Conservation (phyloP, 768 basidiomycete genomes). For the Lactarius indigo region DNA sequence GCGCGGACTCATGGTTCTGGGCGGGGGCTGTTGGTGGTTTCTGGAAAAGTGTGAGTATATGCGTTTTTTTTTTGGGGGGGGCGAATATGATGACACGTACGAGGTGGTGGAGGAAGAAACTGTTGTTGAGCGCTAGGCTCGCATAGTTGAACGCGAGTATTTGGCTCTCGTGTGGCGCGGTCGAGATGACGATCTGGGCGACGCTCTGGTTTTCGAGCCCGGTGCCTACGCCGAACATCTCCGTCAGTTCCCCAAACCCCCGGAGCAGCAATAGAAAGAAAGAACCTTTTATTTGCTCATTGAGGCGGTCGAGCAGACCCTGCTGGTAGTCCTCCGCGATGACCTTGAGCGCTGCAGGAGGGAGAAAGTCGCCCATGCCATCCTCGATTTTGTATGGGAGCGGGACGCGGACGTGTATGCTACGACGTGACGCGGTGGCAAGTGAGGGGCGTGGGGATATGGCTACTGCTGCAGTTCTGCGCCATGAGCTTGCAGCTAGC, state of each 20-base stretch:
- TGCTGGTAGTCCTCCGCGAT: slow-evolving; percentile 83
- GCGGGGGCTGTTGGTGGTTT: slow-evolving; percentile 34
- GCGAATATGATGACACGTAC: slow-evolving; percentile 47
- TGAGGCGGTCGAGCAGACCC: slow-evolving; percentile 74
- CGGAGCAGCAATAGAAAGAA: background rate
- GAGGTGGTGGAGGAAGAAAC: slow-evolving; percentile 85
- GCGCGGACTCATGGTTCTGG: slow-evolving; percentile 32
- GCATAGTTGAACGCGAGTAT: slow-evolving; percentile 87
- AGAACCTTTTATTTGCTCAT: slow-evolving; percentile 69
- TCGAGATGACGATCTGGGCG: slow-evolving; percentile 67
- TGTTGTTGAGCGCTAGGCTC: slow-evolving; percentile 88
- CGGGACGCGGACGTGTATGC: slow-evolving; percentile 47
- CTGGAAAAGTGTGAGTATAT: slow-evolving; percentile 22
- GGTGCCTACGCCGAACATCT: slow-evolving; percentile 41
- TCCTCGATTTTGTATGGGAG: slow-evolving; percentile 66
- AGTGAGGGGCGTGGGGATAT: background rate
- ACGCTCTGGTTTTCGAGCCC: slow-evolving; percentile 54
- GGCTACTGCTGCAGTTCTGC: background rate
- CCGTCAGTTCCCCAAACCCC: background rate
- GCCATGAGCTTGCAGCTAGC: background rate
- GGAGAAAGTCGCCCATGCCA: slow-evolving; percentile 77
- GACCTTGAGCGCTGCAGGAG: slow-evolving; percentile 64
- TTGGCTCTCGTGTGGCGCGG: slow-evolving; percentile 53
- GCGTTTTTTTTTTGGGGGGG: background rate
- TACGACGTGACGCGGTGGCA: slow-evolving; percentile 30